Evolutionary conservation across 805 yeast genomes (phyloP), one percentile per base, ranked within the genome.

Genomic region (Candida silvatica): DNA sequence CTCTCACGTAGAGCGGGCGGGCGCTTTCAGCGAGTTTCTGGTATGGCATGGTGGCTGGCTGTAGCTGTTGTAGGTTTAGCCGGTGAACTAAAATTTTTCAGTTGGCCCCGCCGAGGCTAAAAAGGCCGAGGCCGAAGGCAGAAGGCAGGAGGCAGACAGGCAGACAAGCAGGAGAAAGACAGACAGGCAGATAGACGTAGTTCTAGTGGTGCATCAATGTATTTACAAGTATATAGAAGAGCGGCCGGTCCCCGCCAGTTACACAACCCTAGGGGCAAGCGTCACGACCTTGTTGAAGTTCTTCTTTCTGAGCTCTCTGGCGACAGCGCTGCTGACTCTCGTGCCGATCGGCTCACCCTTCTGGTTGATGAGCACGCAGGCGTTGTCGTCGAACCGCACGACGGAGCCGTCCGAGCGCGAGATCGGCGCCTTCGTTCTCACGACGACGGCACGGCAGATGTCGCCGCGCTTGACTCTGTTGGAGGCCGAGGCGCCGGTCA

Each of bases 391-490:
- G 56, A 92, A 92, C 47, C 82, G 67, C 20, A 92, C 71, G 17
- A 76, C 76, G 2, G 94, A 71, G 3, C 98, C 98, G 56, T 92
- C 97, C 3, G 79, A 70, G 54, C 98, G 75, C 49, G 70, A 69
- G 42, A 73, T 73, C 36, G 76, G 74, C 31, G 60, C 58, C 61
- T 80, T 87, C 1, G 97, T 86, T 59, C 98, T 79, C 15, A 88
- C 97, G 29, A 92, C 82, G 20, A 92, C 90, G 4, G 97, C 98
- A 52, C 94, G 90, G 39, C 92, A 81, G 36, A 92, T 85, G 54
- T 92, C 98, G 48, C 97, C 95, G 62, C 92, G 80, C 59, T 88
- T 85, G 28, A 90, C 95, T 58, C 90, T 66, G 58, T 82, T 83
- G 27, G 78, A 69, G 23, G 80, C 79, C 2, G 80, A 64, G 29